Percentiles rank a stretch among this genome's conserved stretches.
These are phyloP conservation scores for Lentinula detonsa DNA, from an alignment of 768 basidiomycete genomes.

Conservation along the genomic window DNA sequence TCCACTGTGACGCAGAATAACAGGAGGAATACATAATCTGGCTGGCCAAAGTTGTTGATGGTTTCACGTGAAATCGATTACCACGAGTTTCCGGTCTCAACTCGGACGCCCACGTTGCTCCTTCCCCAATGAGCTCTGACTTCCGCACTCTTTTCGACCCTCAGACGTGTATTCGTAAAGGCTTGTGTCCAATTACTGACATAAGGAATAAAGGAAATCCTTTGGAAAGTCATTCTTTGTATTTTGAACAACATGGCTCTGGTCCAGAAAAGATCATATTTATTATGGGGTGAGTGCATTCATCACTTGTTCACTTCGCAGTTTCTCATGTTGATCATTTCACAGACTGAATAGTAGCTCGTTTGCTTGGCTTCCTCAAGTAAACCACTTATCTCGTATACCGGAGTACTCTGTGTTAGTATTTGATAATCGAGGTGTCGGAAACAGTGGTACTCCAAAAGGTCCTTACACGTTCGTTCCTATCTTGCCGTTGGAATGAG, in stretches of 20 bases:
- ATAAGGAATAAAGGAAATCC: constrained; percentile 39
- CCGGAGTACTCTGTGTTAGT: constrained; percentile 58
- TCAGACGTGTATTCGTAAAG: constrained; percentile 57
- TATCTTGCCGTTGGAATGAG: neutral
- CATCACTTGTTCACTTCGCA: neutral
- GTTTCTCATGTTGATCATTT: neutral
- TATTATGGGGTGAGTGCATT: constrained; percentile 58
- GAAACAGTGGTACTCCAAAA: constrained; percentile 61
- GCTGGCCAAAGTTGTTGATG: no score
- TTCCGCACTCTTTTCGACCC: constrained; percentile 48
- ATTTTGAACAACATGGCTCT: constrained; percentile 72
- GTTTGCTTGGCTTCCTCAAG: constrained; percentile 61
- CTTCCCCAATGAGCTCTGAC: neutral
- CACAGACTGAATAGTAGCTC: constrained; percentile 54
- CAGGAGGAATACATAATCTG: no score
- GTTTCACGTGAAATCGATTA: no score
- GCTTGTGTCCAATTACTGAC: constrained; percentile 68
- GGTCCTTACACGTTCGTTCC: constrained; percentile 71
- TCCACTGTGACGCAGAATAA: neutral
- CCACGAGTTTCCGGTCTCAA: no score
- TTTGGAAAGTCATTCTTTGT: constrained; percentile 66
- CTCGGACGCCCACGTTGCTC: neutral
- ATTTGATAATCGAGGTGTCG: constrained; percentile 84
- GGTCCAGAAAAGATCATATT: constrained; percentile 63
- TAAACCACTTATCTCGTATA: constrained; percentile 50